Conservation (phyloP, 2,329 filamentous ascomycete species). For the Neonectria magnoliae region DNA sequence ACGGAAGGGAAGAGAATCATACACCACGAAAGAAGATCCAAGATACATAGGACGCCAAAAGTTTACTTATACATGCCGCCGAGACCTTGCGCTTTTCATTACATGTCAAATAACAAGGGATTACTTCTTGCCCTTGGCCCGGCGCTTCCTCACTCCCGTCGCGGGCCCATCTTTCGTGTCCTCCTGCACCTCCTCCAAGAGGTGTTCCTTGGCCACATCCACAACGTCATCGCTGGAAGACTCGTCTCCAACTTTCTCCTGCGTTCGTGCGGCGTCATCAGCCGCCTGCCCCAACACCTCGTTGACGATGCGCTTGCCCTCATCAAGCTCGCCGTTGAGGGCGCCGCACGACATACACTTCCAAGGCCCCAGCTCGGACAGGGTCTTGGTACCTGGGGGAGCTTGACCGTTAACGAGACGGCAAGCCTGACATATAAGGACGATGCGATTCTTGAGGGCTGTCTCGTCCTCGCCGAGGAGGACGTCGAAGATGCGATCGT, state of each 20-base stretch:
- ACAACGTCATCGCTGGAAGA: constrained; percentile 22
- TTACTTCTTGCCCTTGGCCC: constrained; percentile 41
- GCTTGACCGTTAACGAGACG: constrained; percentile 95
- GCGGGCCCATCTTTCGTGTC: constrained; percentile 33
- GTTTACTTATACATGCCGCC: neutral
- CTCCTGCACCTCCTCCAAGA: constrained; percentile 24
- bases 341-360: constrained; percentile 85
- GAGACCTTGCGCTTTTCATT: neutral
- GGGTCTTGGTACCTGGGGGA: constrained; percentile 80
- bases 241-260: constrained; percentile 22
- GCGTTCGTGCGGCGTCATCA: constrained; percentile 27
- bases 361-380: constrained; percentile 88
- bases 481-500: constrained; percentile 91
- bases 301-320: constrained; percentile 76
- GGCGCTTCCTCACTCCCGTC: constrained; percentile 40
- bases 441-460: constrained; percentile 88
- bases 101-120: neutral
- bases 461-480: constrained; percentile 96
- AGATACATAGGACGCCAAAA: constrained; percentile 4
- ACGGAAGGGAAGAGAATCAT: constrained; percentile 1
- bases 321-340: constrained; percentile 83
- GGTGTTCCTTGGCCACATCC: constrained; percentile 27
- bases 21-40: neutral
- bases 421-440: constrained; percentile 83
- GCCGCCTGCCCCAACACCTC: constrained; percentile 61